Conservation (phyloP, 495 filamentous ascomycete species). For the Poronia punctata region DNA sequence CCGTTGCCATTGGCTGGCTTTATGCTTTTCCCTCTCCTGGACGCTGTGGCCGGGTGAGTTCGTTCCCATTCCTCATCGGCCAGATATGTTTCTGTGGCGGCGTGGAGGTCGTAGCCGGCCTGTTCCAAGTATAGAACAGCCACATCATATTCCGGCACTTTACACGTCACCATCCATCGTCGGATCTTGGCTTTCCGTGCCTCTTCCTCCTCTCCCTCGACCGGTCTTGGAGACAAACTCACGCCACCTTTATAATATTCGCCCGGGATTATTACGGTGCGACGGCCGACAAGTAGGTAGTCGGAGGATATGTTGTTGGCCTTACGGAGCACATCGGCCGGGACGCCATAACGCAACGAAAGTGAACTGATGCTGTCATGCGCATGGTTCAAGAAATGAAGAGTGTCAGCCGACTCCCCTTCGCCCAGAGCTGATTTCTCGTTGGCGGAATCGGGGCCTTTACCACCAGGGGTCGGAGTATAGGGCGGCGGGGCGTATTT, state of each 20-base stretch:
- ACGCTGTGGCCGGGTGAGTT: slow-evolving; percentile 51
- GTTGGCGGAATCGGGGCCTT: slow-evolving; percentile 7
- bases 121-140: slow-evolving; percentile 65
- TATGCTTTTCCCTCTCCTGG: slow-evolving; percentile 31
- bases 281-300: slow-evolving; percentile 57
- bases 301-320: slow-evolving; percentile 60
- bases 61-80: slow-evolving; percentile 68
- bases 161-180: slow-evolving; percentile 63
- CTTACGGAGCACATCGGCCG: slow-evolving; percentile 44
- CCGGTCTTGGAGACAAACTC: slow-evolving; percentile 55
- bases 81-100: slow-evolving; percentile 52
- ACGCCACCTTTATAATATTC: slow-evolving; percentile 56
- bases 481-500: slow-evolving; percentile 36
- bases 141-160: slow-evolving; percentile 66
- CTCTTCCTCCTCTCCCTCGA: slow-evolving; percentile 64
- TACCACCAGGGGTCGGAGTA: slow-evolving; percentile 13
- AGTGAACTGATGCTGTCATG: slow-evolving; percentile 57
- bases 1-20: slow-evolving; percentile 11
- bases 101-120: slow-evolving; percentile 55
- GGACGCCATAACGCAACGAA: slow-evolving; percentile 60
- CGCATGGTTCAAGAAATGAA: slow-evolving; percentile 60
- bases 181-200: slow-evolving; percentile 57
- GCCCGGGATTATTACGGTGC: slow-evolving; percentile 60
- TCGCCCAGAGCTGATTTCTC: slow-evolving; percentile 19
- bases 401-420: slow-evolving; percentile 38